phyloP scores from a whole-genome alignment of 2,329 filamentous ascomycete genomes.

The Fusarium bulbicola region DNA sequence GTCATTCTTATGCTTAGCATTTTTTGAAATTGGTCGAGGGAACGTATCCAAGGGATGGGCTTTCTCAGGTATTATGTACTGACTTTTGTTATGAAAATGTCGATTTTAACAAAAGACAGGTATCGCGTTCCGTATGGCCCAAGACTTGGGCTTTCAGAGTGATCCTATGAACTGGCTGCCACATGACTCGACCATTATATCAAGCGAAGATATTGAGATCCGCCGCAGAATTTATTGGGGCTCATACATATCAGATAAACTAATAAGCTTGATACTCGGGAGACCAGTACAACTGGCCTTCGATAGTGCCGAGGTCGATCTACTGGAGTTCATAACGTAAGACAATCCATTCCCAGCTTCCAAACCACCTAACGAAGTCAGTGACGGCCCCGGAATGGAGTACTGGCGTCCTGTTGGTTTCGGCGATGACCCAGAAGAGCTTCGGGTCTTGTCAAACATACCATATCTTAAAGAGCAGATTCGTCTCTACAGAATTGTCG shows the following conservation, averaged over 20 bases:
- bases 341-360: fast-evolving
- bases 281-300: neutral
- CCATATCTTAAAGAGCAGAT: slow-evolving; percentile 5
- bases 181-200: neutral
- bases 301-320: neutral
- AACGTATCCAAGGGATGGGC: neutral
- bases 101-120: neutral
- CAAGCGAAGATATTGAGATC: neutral
- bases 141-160: neutral
- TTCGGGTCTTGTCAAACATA: neutral
- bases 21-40: neutral
- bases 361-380: neutral
- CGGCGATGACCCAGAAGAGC: neutral
- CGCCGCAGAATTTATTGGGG: slow-evolving; percentile 3
- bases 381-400: neutral
- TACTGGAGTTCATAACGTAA: neutral
- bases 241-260: neutral
- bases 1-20: neutral
- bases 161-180: slow-evolving; percentile 3
- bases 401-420: neutral
- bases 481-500: neutral
- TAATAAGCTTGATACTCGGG: neutral
- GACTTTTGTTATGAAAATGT: fast-evolving
- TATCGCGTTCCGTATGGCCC: slow-evolving; percentile 2
- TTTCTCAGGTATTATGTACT: neutral